phyloP scores from a whole-genome alignment of 2,329 filamentous ascomycete species.

The Aspergillaceae sp. region DNA sequence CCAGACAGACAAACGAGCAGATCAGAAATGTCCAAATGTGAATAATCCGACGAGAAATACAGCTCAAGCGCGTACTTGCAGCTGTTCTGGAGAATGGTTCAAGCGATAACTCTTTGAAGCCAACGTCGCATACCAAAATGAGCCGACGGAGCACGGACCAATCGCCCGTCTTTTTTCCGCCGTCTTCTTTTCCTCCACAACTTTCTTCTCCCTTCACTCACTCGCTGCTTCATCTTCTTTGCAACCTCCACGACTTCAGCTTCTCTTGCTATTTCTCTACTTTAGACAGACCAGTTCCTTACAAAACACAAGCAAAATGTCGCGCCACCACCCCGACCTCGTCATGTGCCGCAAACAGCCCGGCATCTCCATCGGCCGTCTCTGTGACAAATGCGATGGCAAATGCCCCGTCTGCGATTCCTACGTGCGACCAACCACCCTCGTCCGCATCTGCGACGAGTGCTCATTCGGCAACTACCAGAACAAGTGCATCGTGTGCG shows the following conservation, averaged over 20 bases:
- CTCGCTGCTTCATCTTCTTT: slow-evolving; percentile 4
- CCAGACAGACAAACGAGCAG: no score
- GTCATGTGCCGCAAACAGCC: slow-evolving; percentile 99
- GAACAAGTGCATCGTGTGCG: slow-evolving; percentile 98
- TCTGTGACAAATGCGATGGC: slow-evolving; percentile 99
- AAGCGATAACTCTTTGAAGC: no score
- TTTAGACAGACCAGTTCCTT: background rate
- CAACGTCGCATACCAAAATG: background rate
- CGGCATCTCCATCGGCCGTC: slow-evolving; percentile 93
- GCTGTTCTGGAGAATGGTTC: no score
- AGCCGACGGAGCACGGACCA: slow-evolving; percentile 17
- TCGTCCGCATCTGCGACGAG: slow-evolving; percentile 98
- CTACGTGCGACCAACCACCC: slow-evolving; percentile 94
- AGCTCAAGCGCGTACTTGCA: no score
- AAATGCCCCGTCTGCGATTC: slow-evolving; percentile 99
- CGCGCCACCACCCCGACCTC: slow-evolving; percentile 92
- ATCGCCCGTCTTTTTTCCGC: slow-evolving; percentile 24
- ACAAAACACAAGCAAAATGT: slow-evolving; percentile 51
- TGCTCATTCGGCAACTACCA: slow-evolving; percentile 99
- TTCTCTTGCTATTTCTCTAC: background rate
- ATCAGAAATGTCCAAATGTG: no score
- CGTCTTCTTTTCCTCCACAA: slow-evolving; percentile 30
- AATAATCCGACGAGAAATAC: no score
- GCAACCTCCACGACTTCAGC: slow-evolving; percentile 1
- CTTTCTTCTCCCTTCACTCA: slow-evolving; percentile 7